phyloP scores from a whole-genome alignment of 129 eudicot species.

The Kitagawia praeruptora region DNA sequence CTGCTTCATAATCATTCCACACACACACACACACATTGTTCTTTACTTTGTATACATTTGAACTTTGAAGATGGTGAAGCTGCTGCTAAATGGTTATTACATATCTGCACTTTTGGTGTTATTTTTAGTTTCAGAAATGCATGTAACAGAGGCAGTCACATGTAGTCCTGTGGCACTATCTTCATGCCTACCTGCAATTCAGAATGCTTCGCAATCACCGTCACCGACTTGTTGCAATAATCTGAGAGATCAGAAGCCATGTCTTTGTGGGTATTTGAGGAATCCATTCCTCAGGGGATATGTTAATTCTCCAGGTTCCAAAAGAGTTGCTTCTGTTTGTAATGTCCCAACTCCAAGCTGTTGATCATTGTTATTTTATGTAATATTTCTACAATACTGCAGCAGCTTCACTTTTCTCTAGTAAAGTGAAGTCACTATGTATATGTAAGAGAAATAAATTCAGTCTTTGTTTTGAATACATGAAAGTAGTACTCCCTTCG shows the following conservation, averaged over 20 bases:
- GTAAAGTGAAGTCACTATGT: neutral
- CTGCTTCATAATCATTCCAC: neutral
- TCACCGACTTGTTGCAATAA: neutral
- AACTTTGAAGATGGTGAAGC: neutral
- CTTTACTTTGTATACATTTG: neutral
- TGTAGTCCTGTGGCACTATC: neutral
- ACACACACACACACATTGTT: neutral
- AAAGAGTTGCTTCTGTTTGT: neutral
- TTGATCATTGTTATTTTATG: neutral
- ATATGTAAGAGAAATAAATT: neutral
- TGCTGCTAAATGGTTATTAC: neutral
- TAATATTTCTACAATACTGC: neutral
- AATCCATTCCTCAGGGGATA: neutral
- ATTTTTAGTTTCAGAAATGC: neutral
- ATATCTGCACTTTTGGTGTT: neutral
- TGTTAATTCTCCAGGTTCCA: neutral
- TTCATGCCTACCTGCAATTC: neutral
- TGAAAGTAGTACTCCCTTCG: too few relatives aligned
- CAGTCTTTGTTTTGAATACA: neutral
- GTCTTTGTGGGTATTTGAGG: neutral
- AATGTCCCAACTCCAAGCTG: neutral
- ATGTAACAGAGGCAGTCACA: neutral
- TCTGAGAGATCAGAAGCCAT: conserved; percentile 1
- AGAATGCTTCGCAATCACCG: neutral
- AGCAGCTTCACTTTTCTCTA: neutral